Percentiles rank a stretch among this genome's conserved stretches.
These are phyloP conservation scores for Spizellomyces sp. DNA, from an alignment of 192 early-diverging fungal genomes.

Conservation along the genomic window DNA sequence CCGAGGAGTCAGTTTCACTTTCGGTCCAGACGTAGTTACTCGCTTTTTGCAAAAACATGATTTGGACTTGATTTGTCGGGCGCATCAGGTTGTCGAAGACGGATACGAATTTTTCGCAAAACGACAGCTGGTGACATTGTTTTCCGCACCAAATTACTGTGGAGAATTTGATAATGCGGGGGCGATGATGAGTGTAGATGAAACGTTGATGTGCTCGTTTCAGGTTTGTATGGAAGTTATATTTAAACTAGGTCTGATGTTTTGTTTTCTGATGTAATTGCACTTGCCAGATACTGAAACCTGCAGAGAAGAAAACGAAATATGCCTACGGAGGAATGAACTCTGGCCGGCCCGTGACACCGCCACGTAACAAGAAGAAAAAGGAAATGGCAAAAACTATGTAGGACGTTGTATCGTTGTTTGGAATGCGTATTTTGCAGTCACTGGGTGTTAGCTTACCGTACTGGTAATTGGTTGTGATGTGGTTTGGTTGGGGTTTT, in stretches of 20 bases:
- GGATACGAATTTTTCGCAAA: constrained; percentile 99
- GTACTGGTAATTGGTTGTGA: no score
- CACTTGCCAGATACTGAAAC: constrained; percentile 81
- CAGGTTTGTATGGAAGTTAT: constrained; percentile 34
- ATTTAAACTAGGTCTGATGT: background rate
- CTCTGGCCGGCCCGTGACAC: constrained; percentile 70
- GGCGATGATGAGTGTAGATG: constrained; percentile 73
- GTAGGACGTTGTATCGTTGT: constrained; percentile 10
- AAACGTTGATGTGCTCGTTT: constrained; percentile 71
- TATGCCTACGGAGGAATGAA: constrained; percentile 72
- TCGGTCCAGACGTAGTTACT: constrained; percentile 92
- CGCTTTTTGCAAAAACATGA: constrained; percentile 95
- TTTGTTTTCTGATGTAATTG: background rate
- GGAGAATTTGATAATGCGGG: constrained; percentile 75
- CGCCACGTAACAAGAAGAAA: constrained; percentile 67
- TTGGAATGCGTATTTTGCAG: no score
- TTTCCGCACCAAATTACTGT: constrained; percentile 97
- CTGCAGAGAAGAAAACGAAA: constrained; percentile 90
- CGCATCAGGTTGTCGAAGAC: constrained; percentile 98
- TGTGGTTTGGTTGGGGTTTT: no score
- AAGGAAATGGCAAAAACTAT: constrained; percentile 59
- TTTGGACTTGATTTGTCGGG: constrained; percentile 95
- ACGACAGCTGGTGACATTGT: constrained; percentile 92
- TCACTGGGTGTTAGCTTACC: no score
- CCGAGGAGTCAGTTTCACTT: constrained; percentile 94